Evolutionary conservation across 345 rosid genomes (phyloP).

Genomic region (Cardamine occulta): DNA sequence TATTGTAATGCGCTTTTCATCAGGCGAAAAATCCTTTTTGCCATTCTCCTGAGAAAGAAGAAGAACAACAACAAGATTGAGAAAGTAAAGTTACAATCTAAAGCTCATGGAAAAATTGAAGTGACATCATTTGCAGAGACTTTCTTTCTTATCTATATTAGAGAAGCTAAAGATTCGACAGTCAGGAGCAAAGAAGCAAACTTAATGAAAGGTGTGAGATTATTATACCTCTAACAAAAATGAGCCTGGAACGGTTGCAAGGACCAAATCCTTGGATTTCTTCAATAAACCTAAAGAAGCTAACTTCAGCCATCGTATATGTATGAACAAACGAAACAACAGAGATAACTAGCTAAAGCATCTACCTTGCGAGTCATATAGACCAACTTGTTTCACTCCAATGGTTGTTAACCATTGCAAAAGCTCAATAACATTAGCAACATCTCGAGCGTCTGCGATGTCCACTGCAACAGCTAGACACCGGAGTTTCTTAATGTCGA

Average conservation of each 20-base stretch:
- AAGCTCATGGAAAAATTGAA: neutral
- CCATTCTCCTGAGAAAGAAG: conserved; percentile 51
- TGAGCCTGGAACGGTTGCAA: conserved; percentile 54
- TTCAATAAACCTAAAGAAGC: conserved; percentile 67
- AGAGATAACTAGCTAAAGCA: neutral
- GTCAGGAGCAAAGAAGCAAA: conserved; percentile 2
- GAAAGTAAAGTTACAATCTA: neutral
- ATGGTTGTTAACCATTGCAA: conserved; percentile 63
- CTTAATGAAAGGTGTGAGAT: neutral
- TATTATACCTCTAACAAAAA: conserved; percentile 44
- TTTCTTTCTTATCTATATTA: neutral
- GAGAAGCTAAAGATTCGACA: conserved; percentile 14
- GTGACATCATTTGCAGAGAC: conserved; percentile 4
- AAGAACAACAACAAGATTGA: neutral
- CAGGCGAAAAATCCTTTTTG: conserved; percentile 41
- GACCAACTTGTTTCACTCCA: conserved; percentile 71
- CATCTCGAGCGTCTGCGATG: conserved; percentile 51
- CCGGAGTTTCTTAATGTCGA: conserved; percentile 57
- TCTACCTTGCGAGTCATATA: conserved; percentile 82
- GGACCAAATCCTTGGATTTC: conserved; percentile 68
- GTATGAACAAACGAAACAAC: neutral
- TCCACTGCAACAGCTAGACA: conserved; percentile 76
- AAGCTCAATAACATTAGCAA: conserved; percentile 55
- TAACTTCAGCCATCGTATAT: conserved; percentile 15
- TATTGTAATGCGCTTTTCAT: conserved; percentile 48